Base-by-base conservation (phyloP, 768 basidiomycete species). In the Suillus sp. region DNA sequence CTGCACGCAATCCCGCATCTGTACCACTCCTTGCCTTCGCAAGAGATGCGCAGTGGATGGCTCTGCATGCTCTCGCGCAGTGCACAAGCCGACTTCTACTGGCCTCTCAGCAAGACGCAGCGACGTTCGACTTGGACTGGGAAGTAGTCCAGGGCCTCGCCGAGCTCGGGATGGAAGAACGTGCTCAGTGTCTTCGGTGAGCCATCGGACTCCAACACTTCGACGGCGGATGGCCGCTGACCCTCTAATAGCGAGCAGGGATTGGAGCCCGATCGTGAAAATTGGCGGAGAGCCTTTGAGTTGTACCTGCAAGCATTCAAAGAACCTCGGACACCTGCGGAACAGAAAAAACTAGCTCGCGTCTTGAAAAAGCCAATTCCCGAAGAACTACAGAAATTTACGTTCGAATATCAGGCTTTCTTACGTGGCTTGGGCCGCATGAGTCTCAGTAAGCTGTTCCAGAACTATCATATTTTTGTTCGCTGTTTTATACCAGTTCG, bases 401-500 rank as follows among this genome's bases (percentile, higher is more conserved):
- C 95, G 34, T 93, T 96, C 74, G 84, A 83, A 22, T 94, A 92
- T 68, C 87, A 91, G 32, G 86, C 84, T 3, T 95, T 93, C 73
- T 77, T 94, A 34, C 80, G 81, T 38, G 85, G 89, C 0, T 73
- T 93, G 38, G 91, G 92, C 2, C 83, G 88, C 50, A 93, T 92
- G 86, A 91, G 84, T 64, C 82, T 95, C 30, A 95, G 92, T 92
- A 63, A 66, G 89, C 82, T 7, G 65, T 62, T 35, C 60, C 38
- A 53, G 42, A 32, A 8, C 25, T 25, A 22, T 16, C 51, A 64
- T 51, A 30, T 55, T 18, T 18, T 25, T 42, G 61, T 62, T n/a
- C 60, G 42, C 58, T 60, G 40, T 62, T 53, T 47, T 25, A 61
- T 63, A 43, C 45, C 42, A 35, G 51, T 8, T 45, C 11, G 8